Evolutionary conservation across 371 early-diverging fungal genomes (phyloP), one percentile per base, ranked within the genome.

Genomic region (Apophysomyces ossiformis): DNA sequence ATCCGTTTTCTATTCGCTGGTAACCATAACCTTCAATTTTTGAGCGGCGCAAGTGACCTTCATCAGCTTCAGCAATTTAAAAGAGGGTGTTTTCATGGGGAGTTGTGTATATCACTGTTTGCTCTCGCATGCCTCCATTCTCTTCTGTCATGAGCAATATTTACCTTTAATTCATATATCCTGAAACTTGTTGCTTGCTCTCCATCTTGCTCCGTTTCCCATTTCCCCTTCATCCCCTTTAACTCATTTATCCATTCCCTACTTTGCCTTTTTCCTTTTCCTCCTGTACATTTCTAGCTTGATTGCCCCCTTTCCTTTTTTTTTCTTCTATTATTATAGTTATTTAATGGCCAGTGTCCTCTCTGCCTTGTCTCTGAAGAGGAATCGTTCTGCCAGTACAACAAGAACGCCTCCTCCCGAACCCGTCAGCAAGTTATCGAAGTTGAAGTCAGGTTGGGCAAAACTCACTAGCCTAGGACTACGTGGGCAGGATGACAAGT

Each of bases 381-480:
- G 75, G 46, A 61, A 68, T 54, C 66, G 75, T 46, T 71, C 72
- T 7, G 58, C 64, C 13, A 71, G 72, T 35, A 66, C 68, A 26
- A 47, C 65, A 7, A 64, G 67, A 44, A 67, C 68, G 16, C 37
- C 59, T 9, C 16, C 61, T 39, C 26, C 54, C 16, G 54, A 50
- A 21, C 63, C 71, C 8, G 61, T 61, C 12, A 65, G 72, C 57
- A 75, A 72, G 50, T 16, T 75, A 38, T 72, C 72, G 5, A 65
- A 60, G 44, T 35, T 75, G 8, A 75, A 75, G 58, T 72, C 72
- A 21, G 66, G 70, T 16, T 43, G 72, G 1, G 63, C 60, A 12
- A 46, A 69, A 4, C 68, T 72, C 39, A 54, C 65, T 8, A 75
- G 54, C 21, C 21, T 50, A 18, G 54, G 54, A 9, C 54, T 50